Evolutionary conservation across 345 rosid species (phyloP).

Genomic region (Eucalyptus victrix): DNA sequence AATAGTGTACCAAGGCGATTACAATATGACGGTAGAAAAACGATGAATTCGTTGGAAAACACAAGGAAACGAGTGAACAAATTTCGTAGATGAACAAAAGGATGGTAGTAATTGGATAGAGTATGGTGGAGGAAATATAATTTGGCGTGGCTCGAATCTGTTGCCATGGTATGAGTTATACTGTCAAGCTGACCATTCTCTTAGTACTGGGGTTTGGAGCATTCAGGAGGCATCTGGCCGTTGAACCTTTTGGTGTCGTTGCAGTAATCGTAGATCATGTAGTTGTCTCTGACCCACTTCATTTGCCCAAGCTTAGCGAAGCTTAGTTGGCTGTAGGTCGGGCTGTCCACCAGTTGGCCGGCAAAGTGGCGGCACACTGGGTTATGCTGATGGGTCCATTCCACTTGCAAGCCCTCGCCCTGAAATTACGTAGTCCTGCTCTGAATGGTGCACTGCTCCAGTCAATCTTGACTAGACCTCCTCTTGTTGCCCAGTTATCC

Average conservation of each 20-base stretch:
- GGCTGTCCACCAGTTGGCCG: constrained; percentile 53
- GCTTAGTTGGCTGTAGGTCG: constrained; percentile 34
- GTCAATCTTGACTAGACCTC: constrained; percentile 54
- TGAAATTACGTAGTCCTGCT: constrained; percentile 33
- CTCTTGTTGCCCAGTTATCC: constrained; percentile 71
- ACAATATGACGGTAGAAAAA: neutral
- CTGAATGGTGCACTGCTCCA: constrained; percentile 47
- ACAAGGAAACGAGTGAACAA: neutral
- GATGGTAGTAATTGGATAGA: neutral
- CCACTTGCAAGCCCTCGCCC: constrained; percentile 59
- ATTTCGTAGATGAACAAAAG: neutral
- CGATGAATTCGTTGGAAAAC: neutral
- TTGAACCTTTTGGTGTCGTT: constrained; percentile 43
- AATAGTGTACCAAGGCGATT: neutral
- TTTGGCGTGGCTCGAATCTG: neutral
- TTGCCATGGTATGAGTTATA: neutral
- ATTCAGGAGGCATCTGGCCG: constrained; percentile 55
- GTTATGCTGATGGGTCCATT: constrained; percentile 32
- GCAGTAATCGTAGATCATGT: constrained; percentile 68
- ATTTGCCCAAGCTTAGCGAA: constrained; percentile 14
- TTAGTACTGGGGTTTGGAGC: constrained; percentile 49
- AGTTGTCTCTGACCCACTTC: constrained; percentile 39
- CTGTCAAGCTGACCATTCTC: neutral
- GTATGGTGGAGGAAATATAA: neutral
- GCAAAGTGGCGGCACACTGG: constrained; percentile 20